These are phyloP conservation scores for Plasmodium chabaudi DNA, from an alignment of 169 alveolate genomes.

Conservation along the genomic window DNA sequence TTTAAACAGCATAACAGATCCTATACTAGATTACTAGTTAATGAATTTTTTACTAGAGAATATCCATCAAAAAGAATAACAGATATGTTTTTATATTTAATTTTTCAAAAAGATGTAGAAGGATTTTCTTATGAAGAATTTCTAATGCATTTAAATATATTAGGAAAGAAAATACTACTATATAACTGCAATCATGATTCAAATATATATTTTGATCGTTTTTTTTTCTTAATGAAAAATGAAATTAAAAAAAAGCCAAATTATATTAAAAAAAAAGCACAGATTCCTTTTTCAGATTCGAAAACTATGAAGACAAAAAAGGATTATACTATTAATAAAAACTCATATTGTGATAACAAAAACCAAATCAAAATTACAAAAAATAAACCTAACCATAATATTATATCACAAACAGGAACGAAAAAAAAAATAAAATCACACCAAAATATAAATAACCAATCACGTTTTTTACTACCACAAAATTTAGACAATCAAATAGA, in stretches of 20 bases:
- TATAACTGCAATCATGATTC: constrained; percentile 41
- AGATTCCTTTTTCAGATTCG: constrained; percentile 3
- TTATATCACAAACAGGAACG: not conserved
- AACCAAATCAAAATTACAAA: not conserved
- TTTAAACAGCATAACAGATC: constrained; percentile 73
- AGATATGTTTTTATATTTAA: constrained; percentile 47
- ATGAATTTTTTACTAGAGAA: constrained; percentile 64
- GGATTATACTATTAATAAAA: constrained; percentile 12
- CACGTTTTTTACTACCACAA: constrained; percentile 18
- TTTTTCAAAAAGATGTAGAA: constrained; percentile 65
- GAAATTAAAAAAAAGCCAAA: constrained; percentile 52
- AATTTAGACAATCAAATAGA: constrained; percentile 17
- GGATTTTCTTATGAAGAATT: constrained; percentile 67
- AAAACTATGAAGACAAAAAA: constrained; percentile 31
- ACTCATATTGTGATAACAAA: constrained; percentile 12
- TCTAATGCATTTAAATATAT: constrained; percentile 28
- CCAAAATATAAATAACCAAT: constrained; percentile 5
- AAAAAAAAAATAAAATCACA: not conserved
- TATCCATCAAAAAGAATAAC: constrained; percentile 68
- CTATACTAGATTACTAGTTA: constrained; percentile 50
- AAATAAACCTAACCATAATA: not conserved
- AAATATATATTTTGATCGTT: constrained; percentile 67
- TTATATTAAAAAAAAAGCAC: constrained; percentile 28
- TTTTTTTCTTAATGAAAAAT: constrained; percentile 62
- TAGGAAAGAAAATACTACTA: constrained; percentile 57